These are phyloP conservation scores for Fragilariopsis cylindrus DNA, from an alignment of 108 stramenopile genomes.

Conservation along the genomic window DNA sequence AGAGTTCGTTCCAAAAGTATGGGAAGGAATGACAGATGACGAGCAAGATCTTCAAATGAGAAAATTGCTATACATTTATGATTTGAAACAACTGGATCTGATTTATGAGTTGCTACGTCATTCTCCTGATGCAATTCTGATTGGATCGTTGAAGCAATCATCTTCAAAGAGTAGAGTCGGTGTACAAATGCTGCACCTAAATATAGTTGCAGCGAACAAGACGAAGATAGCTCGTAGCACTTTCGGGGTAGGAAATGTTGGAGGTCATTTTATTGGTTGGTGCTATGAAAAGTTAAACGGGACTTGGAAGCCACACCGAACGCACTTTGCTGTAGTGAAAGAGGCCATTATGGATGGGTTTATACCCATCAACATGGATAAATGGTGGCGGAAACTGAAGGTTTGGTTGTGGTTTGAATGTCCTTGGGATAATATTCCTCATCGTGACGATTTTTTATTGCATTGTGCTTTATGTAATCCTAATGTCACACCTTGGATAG, in stretches of 20 bases:
- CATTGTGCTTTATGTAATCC: conserved; percentile 41
- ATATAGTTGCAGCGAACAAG: conserved; percentile 5
- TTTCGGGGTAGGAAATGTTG: conserved; percentile 31
- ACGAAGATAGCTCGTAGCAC: conserved; percentile 27
- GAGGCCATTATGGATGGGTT: conserved; percentile 44
- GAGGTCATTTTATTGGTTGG: conserved; percentile 39
- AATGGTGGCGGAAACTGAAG: conserved; percentile 41
- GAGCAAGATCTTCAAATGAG: conserved; percentile 21
- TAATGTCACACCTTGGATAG: conserved; percentile 33
- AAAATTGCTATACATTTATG: conserved; percentile 17
- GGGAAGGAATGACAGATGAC: conserved; percentile 23
- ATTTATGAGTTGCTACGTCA: conserved; percentile 28
- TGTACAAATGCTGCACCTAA: background rate
- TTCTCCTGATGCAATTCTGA: conserved; percentile 18
- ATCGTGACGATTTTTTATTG: conserved; percentile 31
- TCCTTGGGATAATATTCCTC: conserved; percentile 38
- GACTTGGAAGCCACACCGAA: conserved; percentile 34
- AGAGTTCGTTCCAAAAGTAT: conserved; percentile 11
- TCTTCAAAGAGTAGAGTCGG: background rate
- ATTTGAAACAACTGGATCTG: conserved; percentile 33
- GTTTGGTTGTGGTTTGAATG: conserved; percentile 44
- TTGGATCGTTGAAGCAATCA: background rate
- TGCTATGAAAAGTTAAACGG: conserved; percentile 33
- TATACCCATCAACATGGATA: conserved; percentile 32
- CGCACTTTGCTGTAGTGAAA: conserved; percentile 32